phyloP scores from a whole-genome alignment of 176 grass and related monocot genomes.

The Ensete ventricosum region DNA sequence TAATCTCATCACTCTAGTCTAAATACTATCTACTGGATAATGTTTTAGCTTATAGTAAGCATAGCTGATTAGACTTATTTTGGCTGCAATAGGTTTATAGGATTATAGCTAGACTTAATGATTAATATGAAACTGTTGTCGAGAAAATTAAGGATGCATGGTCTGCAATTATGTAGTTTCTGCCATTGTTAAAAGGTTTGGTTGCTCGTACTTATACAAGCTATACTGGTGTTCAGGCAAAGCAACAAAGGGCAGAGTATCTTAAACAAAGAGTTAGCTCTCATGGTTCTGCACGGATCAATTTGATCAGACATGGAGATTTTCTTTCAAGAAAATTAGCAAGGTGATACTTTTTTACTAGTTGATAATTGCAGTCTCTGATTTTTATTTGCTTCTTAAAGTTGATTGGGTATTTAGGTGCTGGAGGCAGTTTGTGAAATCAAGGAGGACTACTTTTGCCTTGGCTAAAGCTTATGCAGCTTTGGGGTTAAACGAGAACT shows the following conservation, averaged over 20 bases:
- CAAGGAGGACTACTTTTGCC: constrained; percentile 48
- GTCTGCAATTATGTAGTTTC: neutral
- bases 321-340: constrained; percentile 72
- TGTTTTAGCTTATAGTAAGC: too few relatives aligned
- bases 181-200: neutral
- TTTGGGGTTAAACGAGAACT: constrained; percentile 59
- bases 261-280: constrained; percentile 77
- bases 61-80: too few relatives aligned
- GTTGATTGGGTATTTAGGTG: constrained; percentile 34
- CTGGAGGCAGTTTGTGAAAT: constrained; percentile 86
- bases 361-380: neutral
- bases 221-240: constrained; percentile 37
- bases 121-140: neutral
- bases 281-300: constrained; percentile 34
- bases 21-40: too few relatives aligned
- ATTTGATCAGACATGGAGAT: constrained; percentile 56
- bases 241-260: constrained; percentile 74
- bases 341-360: constrained; percentile 32
- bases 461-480: constrained; percentile 61
- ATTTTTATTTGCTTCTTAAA: neutral
- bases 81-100: constrained; percentile 7
- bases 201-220: constrained; percentile 4
- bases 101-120: constrained; percentile 3
- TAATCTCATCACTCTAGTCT: too few relatives aligned
- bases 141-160: neutral